Conservation (phyloP, 2,329 filamentous ascomycete species). For the Neoascochyta sp. region DNA sequence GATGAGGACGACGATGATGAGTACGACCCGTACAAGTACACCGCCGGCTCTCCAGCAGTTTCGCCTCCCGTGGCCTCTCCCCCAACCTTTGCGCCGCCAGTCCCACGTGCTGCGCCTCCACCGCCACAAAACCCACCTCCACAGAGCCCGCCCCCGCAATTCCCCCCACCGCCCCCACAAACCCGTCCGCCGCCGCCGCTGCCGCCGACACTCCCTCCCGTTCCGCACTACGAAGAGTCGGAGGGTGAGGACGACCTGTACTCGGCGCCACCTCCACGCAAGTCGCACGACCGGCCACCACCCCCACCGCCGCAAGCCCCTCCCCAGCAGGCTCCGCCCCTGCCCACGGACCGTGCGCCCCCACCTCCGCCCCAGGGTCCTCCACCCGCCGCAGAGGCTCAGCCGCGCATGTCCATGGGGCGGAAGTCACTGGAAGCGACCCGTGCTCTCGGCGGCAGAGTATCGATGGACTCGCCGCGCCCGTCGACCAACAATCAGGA, state of each 20-base stretch:
- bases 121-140: constrained; percentile 31
- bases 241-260: constrained; percentile 40
- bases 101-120: constrained; percentile 27
- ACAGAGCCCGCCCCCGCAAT: constrained; percentile 25
- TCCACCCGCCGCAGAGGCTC: constrained; percentile 39
- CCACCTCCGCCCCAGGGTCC: constrained; percentile 34
- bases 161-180: constrained; percentile 30
- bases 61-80: constrained; percentile 19
- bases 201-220: constrained; percentile 33
- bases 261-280: constrained; percentile 32
- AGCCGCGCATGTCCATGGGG: constrained; percentile 42
- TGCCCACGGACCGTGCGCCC: constrained; percentile 28
- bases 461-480: constrained; percentile 72
- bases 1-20: constrained; percentile 53
- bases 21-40: constrained; percentile 64
- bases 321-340: constrained; percentile 33
- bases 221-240: constrained; percentile 26
- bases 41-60: constrained; percentile 9
- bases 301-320: constrained; percentile 37
- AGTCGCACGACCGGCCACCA: constrained; percentile 35
- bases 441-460: constrained; percentile 50
- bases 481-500: constrained; percentile 68
- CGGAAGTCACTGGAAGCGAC: constrained; percentile 64
- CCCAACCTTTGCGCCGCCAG: constrained; percentile 34
- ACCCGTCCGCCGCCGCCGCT: constrained; percentile 30